Percentiles rank a stretch among this genome's conserved stretches.
Conservation (phyloP, 1,284 basidiomycete species). For the Sanghuangporus weigelae region DNA sequence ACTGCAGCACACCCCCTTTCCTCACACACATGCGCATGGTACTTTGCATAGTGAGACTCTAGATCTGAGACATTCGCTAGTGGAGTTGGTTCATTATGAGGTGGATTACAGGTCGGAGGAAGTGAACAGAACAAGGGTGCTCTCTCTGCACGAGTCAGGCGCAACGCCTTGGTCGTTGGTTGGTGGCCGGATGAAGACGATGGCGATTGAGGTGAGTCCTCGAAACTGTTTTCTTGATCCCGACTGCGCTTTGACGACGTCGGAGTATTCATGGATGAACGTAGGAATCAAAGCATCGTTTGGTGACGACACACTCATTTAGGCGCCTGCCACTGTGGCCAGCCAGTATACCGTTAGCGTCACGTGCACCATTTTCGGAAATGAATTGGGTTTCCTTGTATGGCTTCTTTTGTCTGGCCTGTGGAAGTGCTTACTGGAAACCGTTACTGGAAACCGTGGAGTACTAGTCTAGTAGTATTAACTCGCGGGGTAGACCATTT, state of each 20-base stretch:
- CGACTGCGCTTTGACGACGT: conserved; percentile 4
- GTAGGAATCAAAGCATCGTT: neutral
- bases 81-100: conserved; percentile 45
- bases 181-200: neutral
- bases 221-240: neutral
- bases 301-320: neutral
- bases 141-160: neutral
- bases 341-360: neutral
- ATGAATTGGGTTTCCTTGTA: too few species aligned
- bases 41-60: conserved; percentile 75
- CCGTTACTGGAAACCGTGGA: too few species aligned
- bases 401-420: too few species aligned
- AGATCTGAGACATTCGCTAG: conserved; percentile 62
- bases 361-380: neutral
- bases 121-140: conserved; percentile 60
- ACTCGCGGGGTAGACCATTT: too few species aligned
- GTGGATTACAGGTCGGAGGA: conserved; percentile 77
- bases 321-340: neutral
- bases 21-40: conserved; percentile 81
- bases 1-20: conserved; percentile 65
- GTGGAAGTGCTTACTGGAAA: too few species aligned
- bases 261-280: neutral
- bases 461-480: too few species aligned
- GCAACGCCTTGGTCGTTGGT: conserved; percentile 10
- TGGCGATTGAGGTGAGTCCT: neutral